Percentiles rank a stretch among this genome's conserved stretches.
Evolutionary conservation across 176 grass and related monocot genomes (phyloP).

Genomic region (Oryza brachyantha): DNA sequence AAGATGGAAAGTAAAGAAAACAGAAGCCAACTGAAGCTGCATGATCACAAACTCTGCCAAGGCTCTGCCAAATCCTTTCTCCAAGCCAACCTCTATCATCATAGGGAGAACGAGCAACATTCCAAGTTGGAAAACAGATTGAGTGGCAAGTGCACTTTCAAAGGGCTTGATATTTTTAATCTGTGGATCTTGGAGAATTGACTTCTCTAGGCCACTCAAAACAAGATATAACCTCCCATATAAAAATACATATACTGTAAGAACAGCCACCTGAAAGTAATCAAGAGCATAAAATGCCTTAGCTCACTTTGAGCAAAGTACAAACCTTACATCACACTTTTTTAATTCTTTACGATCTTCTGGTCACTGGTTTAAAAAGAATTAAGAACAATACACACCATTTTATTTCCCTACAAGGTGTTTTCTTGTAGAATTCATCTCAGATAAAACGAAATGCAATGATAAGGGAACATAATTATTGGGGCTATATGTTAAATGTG

Average conservation of each 20-base stretch:
- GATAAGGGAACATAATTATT: slow-evolving; percentile 11
- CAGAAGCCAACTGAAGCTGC: slow-evolving; percentile 69
- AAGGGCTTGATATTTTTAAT: slow-evolving; percentile 56
- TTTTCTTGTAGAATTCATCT: slow-evolving; percentile 13
- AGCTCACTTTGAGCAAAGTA: slow-evolving; percentile 13
- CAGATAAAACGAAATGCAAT: slow-evolving; percentile 19
- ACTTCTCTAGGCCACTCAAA: slow-evolving; percentile 64
- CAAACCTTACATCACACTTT: background rate
- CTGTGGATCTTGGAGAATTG: slow-evolving; percentile 55
- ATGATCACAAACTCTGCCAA: slow-evolving; percentile 69
- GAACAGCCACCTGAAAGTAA: slow-evolving; percentile 56
- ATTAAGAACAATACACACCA: background rate
- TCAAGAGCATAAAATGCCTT: background rate
- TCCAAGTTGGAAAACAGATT: slow-evolving; percentile 69
- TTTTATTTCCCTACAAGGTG: background rate
- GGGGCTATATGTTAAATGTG: background rate
- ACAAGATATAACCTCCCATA: slow-evolving; percentile 74
- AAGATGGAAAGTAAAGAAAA: slow-evolving; percentile 74
- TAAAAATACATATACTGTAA: slow-evolving; percentile 64
- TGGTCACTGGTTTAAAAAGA: slow-evolving; percentile 5
- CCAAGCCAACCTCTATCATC: slow-evolving; percentile 70
- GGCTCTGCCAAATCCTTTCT: slow-evolving; percentile 70
- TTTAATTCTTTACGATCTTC: background rate
- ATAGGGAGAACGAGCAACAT: slow-evolving; percentile 57
- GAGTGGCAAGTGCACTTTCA: slow-evolving; percentile 64